Evolutionary conservation across 1,139 yeast species (phyloP), one percentile per base, ranked within the genome.

Genomic region (Taiozyma sp.): DNA sequence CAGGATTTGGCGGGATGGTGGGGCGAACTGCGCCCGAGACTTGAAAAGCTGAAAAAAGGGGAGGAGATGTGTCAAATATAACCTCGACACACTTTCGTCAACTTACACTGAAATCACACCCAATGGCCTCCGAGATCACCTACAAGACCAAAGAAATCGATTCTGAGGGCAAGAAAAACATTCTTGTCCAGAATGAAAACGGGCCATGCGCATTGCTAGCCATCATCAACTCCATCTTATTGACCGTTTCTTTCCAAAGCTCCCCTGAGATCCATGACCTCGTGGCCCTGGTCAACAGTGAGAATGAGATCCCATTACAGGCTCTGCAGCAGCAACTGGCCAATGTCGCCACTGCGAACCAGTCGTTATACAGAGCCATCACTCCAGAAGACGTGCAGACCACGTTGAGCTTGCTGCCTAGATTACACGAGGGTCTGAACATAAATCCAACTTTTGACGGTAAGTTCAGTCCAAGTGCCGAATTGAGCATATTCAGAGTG

Each of bases 121-220:
- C 24, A 45, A 51, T 49, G 52, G 30, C 54, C 28, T 40, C 47
- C 23, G 41, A 16, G 8, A 38, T 19, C 41, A 27, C 46, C 4
- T 67, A 65, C 52, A 63, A 62, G 34, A 67, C 70, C 2, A 70
- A 67, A 49, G 51, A 50, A 23, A 58, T 69, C 23, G 59, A 61
- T 40, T 60, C 65, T 48, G 60, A 67, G 44, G 73, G 72, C 5
- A 52, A 50, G 52, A 72, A 81, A 27, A 83, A 80, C n/a, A 81
- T 91, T 39, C 69, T 92, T n/a, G 69, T 89, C 22, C 97, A 92
- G 67, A 88, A 88, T 56, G 75, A 69, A 46, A 89, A 91, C 61
- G 97, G 97, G 0, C 96, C 97, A 0, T 91, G 97, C 64, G 96
- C 97, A 2, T 69, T 92, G 44, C 79, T 91, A n/a, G 92, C 97